Evolutionary conservation across 129 eudicot genomes (phyloP), one percentile per base, ranked within the genome.

Genomic region (Tagetes patula): DNA sequence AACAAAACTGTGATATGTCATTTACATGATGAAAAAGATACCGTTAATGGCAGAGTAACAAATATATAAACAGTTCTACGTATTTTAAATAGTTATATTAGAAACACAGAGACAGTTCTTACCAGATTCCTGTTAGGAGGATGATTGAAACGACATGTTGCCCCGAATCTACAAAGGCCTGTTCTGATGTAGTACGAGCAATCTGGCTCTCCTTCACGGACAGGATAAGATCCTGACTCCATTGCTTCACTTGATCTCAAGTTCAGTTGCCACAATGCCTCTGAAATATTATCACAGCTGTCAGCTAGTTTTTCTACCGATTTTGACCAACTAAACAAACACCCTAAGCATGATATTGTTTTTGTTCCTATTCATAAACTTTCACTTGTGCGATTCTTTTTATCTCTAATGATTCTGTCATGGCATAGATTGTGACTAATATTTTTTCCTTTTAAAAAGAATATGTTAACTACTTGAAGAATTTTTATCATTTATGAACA

Each of bases 121-220:
- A 90, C 99, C 96, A 86, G 91, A 75, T 84, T 78, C 76, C 99
- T 81, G 82, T 94, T 88, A 45, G 94, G 88, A 79, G 99, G 97
- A 83, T 94, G 99, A 80, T 94, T 94, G 70, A 94, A 94, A 64
- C 99, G 86, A 82, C 99, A 94, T 38, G 99, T 80, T 11, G 79
- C 72, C 70, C 99, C 99, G 82, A 88, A 94, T 78, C 97, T 85
- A 81, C 99, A 94, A 49, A 88, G 87, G 47, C 99, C 99, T 13
- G 99, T 94, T 83, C 99, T 83, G 79, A 90, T 85, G 79, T 90
- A 94, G 80, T 86, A 94, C 42, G 96, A 86, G 78, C 99, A 94
- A 73, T 94, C 96, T 56, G 87, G 98, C 82, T 93, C 98, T 69
- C 96, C 96, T 67, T 94, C 97, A 73, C 89, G 97, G 31, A 85